Conservation (phyloP, 257 asterid species). For the Eucommia ulmoides region DNA sequence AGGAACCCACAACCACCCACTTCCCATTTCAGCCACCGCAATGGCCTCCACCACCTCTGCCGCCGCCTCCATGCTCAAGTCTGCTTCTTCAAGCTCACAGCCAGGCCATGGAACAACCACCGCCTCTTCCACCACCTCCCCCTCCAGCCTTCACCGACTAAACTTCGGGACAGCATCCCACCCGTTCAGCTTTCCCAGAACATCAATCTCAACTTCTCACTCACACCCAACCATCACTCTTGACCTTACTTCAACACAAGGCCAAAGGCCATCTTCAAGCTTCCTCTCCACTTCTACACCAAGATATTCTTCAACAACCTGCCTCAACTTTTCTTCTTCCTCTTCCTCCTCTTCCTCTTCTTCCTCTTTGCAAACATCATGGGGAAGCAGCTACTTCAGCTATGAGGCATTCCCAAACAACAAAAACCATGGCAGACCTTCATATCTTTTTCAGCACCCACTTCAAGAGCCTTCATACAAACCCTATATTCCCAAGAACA, state of each 20-base stretch:
- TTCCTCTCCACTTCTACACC: conserved; percentile 8
- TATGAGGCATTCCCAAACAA: not conserved
- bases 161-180: conserved; percentile 8
- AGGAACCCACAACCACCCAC: conserved; percentile 50
- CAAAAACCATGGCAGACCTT: not conserved
- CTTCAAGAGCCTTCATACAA: not conserved
- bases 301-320: conserved; percentile 7
- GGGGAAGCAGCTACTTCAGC: conserved; percentile 1
- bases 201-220: conserved; percentile 24
- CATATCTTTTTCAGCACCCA: conserved; percentile 2
- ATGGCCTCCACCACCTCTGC: too few relatives aligned
- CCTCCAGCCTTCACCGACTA: conserved; percentile 10
- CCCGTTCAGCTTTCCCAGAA: conserved; percentile 12
- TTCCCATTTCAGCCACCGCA: conserved; percentile 30
- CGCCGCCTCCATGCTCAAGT: conserved; percentile 34
- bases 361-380: not conserved
- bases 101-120: conserved; percentile 1
- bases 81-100: conserved; percentile 24
- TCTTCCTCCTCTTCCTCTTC: conserved; percentile 4
- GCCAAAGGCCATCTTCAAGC: conserved; percentile 13
- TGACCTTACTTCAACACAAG: conserved; percentile 31
- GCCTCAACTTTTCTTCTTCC: conserved; percentile 20
- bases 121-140: conserved; percentile 10
- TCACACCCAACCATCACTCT: conserved; percentile 44
- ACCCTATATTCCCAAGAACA: not conserved